Conservation (phyloP, 805 yeast genomes). For the Candida cerambycidarum region DNA sequence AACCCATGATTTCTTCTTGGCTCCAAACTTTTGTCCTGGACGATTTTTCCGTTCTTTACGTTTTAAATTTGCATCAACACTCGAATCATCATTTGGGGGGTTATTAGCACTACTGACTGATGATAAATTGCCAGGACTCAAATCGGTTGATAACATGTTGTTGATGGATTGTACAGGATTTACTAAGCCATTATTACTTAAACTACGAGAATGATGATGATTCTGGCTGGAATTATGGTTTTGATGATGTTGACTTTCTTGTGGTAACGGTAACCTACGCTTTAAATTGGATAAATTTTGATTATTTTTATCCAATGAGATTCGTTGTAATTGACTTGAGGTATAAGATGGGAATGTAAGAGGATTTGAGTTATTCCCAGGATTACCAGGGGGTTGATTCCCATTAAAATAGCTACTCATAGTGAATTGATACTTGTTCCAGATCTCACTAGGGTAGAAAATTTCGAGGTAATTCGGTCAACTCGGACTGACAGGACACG, state of each 20-base stretch:
- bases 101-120: not conserved
- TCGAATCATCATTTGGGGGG: not conserved
- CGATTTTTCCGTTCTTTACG: slow-evolving; percentile 40
- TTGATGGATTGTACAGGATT: slow-evolving; percentile 5
- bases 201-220: slow-evolving; percentile 3
- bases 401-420: slow-evolving; percentile 8
- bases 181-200: slow-evolving; percentile 2
- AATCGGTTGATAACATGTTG: slow-evolving; percentile 2
- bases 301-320: slow-evolving; percentile 7
- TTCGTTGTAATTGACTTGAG: slow-evolving; percentile 7
- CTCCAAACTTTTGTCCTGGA: slow-evolving; percentile 59
- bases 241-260: slow-evolving; percentile 13
- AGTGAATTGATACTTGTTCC: not conserved
- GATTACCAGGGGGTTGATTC: not conserved
- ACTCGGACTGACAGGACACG: slow-evolving; percentile 5
- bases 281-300: slow-evolving; percentile 9
- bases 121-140: not conserved
- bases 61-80: not conserved
- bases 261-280: slow-evolving; percentile 15
- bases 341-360: slow-evolving; percentile 14
- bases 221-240: not conserved
- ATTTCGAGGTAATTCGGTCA: slow-evolving; percentile 8
- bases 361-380: slow-evolving; percentile 5
- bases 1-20: slow-evolving; percentile 62
- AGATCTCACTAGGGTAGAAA: not conserved